Conservation (phyloP, 495 filamentous ascomycete species). For the Penicillium steckii region DNA sequence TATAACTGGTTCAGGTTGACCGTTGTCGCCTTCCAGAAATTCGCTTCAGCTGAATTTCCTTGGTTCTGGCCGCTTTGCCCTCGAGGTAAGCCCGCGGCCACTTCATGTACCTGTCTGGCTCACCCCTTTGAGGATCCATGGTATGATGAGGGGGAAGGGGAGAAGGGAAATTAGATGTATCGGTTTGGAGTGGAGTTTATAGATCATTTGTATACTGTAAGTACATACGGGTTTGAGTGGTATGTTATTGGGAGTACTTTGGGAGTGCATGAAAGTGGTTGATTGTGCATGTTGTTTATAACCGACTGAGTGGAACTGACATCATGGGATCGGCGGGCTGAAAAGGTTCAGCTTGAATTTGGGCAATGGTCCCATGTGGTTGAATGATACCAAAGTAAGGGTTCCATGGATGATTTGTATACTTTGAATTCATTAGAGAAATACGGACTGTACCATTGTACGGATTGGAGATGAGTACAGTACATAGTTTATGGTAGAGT, state of each 20-base stretch:
- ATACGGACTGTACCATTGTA: too few species aligned
- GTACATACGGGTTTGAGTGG: too few species aligned
- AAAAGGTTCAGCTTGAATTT: not conserved
- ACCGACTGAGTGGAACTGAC: not conserved
- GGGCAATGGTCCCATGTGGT: not conserved
- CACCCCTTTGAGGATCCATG: not conserved
- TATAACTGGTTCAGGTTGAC: not conserved
- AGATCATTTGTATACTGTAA: too few species aligned
- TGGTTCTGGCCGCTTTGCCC: not conserved
- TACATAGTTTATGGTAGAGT: too few species aligned
- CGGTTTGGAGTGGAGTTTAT: too few species aligned
- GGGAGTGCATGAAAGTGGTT: too few species aligned
- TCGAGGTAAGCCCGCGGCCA: not conserved
- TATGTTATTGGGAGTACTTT: too few species aligned
- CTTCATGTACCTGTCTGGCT: not conserved
- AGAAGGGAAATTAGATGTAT: too few species aligned
- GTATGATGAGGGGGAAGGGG: not conserved
- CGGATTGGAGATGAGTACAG: too few species aligned
- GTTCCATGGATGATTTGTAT: not conserved
- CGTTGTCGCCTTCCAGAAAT: not conserved
- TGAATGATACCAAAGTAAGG: not conserved
- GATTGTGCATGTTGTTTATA: too few species aligned
- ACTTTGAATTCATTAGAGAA: too few species aligned
- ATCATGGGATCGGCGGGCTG: slow-evolving; percentile 1
- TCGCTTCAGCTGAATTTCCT: not conserved